Conservation (phyloP, 2,329 filamentous ascomycete species). For the Fusarium chaquense region DNA sequence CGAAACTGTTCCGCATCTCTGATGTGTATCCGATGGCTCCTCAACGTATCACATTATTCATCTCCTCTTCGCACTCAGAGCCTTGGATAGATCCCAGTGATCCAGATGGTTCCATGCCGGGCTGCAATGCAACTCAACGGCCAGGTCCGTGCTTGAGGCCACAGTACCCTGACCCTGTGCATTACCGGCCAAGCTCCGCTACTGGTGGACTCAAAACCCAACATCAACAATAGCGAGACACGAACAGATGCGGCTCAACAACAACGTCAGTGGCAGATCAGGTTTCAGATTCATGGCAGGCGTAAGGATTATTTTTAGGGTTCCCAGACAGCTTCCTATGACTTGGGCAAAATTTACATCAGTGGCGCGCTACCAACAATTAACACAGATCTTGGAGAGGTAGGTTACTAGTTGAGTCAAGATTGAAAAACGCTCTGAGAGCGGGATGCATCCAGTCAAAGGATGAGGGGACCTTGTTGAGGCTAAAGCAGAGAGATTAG, state of each 20-base stretch:
- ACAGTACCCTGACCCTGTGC: conserved; percentile 28
- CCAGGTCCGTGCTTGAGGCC: conserved; percentile 31
- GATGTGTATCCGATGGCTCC: background rate
- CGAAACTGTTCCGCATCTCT: background rate
- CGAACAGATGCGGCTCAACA: conserved; percentile 38
- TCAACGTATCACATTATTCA: conserved; percentile 5
- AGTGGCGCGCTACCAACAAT: conserved; percentile 20
- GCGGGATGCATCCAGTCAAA: conserved; percentile 33
- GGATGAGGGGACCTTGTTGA: conserved; percentile 26
- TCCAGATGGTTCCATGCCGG: conserved; percentile 35
- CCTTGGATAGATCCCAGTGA: conserved; percentile 22
- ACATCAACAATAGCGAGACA: conserved; percentile 7
- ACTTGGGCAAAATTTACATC: background rate
- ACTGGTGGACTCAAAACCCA: conserved; percentile 32
- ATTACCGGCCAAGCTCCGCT: conserved; percentile 31
- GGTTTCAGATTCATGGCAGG: conserved; percentile 15
- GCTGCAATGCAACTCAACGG: conserved; percentile 16
- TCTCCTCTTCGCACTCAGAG: conserved; percentile 2
- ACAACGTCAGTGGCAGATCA: conserved; percentile 34
- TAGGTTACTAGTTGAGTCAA: background rate
- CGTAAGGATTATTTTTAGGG: background rate
- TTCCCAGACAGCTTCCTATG: background rate
- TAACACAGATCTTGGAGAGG: background rate
- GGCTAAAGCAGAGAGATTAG: conserved; percentile 38
- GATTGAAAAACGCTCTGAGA: conserved; percentile 31